phyloP scores from a whole-genome alignment of 345 rosid genomes.

The Anacardium occidentale region DNA sequence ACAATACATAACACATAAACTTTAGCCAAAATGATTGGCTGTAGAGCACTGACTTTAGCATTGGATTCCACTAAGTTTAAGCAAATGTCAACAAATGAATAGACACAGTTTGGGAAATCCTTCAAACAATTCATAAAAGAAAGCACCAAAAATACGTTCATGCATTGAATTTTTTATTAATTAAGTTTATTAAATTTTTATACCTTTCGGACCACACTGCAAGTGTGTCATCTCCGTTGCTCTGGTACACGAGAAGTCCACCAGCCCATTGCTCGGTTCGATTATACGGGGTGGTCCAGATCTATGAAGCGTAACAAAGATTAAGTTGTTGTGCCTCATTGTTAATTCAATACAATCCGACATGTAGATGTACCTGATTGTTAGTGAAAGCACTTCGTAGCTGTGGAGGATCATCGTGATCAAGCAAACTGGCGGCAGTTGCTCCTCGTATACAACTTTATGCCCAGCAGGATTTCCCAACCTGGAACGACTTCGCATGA shows the following conservation, averaged over 20 bases:
- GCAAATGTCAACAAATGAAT: no score
- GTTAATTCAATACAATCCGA: not conserved
- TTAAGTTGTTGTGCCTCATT: no score
- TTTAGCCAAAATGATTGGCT: no score
- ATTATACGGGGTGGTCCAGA: conserved; percentile 71
- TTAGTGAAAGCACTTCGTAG: conserved; percentile 64
- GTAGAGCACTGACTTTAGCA: no score
- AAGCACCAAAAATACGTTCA: no score
- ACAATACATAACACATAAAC: no score
- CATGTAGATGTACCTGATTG: conserved; percentile 46
- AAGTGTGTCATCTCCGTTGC: conserved; percentile 69
- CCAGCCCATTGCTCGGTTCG: conserved; percentile 71
- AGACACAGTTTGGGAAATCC: no score
- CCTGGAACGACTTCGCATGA: conserved; percentile 52
- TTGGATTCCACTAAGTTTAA: no score
- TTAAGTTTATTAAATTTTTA: not conserved
- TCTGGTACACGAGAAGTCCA: conserved; percentile 52
- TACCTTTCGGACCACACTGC: conserved; percentile 77
- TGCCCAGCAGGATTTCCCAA: conserved; percentile 73
- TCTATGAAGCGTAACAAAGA: conserved; percentile 24
- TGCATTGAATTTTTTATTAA: no score
- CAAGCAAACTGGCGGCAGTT: conserved; percentile 73
- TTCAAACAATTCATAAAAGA: no score
- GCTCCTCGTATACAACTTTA: conserved; percentile 67
- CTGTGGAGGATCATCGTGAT: conserved; percentile 73